These are phyloP conservation scores for Hyphopichia khmerensis DNA, from an alignment of 1,139 yeast species.

Conservation along the genomic window DNA sequence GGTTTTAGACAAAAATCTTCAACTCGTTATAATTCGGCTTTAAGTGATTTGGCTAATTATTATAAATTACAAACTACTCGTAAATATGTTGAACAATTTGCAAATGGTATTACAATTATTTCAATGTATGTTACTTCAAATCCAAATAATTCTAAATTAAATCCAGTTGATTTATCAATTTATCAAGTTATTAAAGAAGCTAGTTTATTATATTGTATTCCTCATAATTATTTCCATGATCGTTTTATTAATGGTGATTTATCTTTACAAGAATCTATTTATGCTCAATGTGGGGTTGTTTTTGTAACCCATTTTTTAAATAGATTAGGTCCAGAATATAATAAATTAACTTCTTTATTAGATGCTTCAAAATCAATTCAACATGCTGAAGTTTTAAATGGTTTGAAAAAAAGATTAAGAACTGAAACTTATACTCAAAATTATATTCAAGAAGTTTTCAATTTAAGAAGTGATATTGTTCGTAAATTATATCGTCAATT, in stretches of 20 bases:
- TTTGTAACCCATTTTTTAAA: slow-evolving; percentile 93
- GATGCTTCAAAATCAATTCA: slow-evolving; percentile 59
- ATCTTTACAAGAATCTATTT: slow-evolving; percentile 90
- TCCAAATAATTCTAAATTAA: slow-evolving; percentile 23
- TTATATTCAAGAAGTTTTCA: slow-evolving; percentile 76
- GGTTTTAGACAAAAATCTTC: slow-evolving; percentile 86
- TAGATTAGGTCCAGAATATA: slow-evolving; percentile 90
- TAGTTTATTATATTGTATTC: slow-evolving; percentile 86
- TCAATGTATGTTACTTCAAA: slow-evolving; percentile 80
- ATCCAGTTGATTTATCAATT: slow-evolving; percentile 68
- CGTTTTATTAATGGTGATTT: slow-evolving; percentile 74
- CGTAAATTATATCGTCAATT: slow-evolving; percentile 87
- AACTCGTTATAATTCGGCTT: slow-evolving; percentile 84
- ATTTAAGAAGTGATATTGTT: slow-evolving; percentile 67
- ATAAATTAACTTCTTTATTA: slow-evolving; percentile 62
- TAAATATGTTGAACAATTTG: slow-evolving; percentile 91
- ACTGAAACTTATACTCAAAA: slow-evolving; percentile 91
- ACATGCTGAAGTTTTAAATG: slow-evolving; percentile 73
- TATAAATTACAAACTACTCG: slow-evolving; percentile 84
- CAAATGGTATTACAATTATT: slow-evolving; percentile 83
- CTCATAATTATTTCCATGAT: slow-evolving; percentile 78
- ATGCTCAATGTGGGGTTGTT: slow-evolving; percentile 91
- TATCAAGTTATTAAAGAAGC: slow-evolving; percentile 95
- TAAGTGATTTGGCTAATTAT: slow-evolving; percentile 84
- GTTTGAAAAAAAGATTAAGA: slow-evolving; percentile 85